Percentiles rank a stretch among this genome's conserved stretches.
These are phyloP conservation scores for Syzygium oleosum DNA, from an alignment of 345 rosid genomes.

Conservation along the genomic window DNA sequence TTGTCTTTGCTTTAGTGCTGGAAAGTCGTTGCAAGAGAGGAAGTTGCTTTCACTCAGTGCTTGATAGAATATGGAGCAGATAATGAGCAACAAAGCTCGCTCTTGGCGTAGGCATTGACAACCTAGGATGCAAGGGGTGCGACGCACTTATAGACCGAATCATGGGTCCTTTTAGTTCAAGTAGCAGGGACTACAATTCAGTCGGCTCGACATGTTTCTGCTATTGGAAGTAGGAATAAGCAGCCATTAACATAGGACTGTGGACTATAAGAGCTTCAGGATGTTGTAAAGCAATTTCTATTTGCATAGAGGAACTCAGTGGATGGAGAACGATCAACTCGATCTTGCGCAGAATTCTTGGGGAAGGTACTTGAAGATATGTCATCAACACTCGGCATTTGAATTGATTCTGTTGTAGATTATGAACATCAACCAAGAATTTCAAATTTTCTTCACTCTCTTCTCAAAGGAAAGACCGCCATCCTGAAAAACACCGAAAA, in stretches of 20 bases:
- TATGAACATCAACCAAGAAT: neutral
- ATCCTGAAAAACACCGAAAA: too few relatives aligned
- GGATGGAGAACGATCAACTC: neutral
- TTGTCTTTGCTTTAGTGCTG: neutral
- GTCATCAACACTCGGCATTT: neutral
- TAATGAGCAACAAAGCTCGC: neutral
- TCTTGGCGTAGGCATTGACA: neutral
- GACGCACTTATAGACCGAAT: neutral
- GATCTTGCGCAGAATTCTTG: neutral
- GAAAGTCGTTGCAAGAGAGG: neutral
- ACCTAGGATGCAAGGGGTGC: neutral
- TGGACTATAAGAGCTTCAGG: neutral
- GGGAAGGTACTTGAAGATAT: neutral
- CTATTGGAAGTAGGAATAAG: neutral
- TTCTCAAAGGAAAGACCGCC: too few relatives aligned
- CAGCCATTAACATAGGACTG: neutral
- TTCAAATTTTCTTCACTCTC: too few relatives aligned
- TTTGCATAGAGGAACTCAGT: neutral
- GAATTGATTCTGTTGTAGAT: neutral
- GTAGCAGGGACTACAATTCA: neutral
- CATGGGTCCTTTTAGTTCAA: neutral
- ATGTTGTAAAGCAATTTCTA: neutral
- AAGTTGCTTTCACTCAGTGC: neutral
- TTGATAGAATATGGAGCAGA: neutral
- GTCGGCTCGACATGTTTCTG: neutral